Evolutionary conservation across 2,329 filamentous ascomycete species (phyloP).

Genomic region (Botrytis galanthina): DNA sequence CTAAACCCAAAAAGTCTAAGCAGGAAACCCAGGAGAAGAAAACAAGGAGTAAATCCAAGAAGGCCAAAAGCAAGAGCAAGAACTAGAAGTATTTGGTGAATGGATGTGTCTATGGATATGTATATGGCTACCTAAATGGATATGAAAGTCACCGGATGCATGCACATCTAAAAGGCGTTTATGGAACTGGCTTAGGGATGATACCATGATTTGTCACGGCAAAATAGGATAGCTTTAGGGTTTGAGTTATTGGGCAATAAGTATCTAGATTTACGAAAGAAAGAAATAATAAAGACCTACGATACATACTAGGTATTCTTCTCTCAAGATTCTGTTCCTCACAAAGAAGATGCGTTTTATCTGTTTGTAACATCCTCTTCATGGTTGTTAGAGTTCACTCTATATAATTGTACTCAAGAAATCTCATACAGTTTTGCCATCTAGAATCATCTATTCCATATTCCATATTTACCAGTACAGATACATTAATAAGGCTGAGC

Average conservation of each 20-base stretch:
- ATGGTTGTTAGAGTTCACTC: not conserved
- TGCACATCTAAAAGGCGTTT: slow-evolving; percentile 13
- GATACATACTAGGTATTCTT: not conserved
- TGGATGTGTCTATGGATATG: not conserved
- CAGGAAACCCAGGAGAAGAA: slow-evolving; percentile 17
- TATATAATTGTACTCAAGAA: not conserved
- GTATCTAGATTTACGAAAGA: not conserved
- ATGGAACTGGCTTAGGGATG: slow-evolving; percentile 15
- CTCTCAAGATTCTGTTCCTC: not conserved
- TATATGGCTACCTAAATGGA: not conserved
- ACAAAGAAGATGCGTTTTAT: not conserved
- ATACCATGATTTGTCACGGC: slow-evolving; percentile 17
- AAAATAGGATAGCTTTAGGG: not conserved
- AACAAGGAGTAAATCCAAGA: slow-evolving; percentile 15
- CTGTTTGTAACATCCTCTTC: not conserved
- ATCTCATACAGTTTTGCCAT: not conserved
- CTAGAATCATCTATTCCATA: not conserved
- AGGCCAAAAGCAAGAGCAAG: slow-evolving; percentile 20
- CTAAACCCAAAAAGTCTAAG: slow-evolving; percentile 5
- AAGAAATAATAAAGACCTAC: not conserved
- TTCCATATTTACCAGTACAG: too few species aligned
- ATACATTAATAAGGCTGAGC: not conserved
- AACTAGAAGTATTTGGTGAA: not conserved
- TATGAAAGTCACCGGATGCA: not conserved
- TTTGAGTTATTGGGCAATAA: not conserved